Base-by-base conservation (phyloP, 345 rosid genomes). In the Murraya paniculata region DNA sequence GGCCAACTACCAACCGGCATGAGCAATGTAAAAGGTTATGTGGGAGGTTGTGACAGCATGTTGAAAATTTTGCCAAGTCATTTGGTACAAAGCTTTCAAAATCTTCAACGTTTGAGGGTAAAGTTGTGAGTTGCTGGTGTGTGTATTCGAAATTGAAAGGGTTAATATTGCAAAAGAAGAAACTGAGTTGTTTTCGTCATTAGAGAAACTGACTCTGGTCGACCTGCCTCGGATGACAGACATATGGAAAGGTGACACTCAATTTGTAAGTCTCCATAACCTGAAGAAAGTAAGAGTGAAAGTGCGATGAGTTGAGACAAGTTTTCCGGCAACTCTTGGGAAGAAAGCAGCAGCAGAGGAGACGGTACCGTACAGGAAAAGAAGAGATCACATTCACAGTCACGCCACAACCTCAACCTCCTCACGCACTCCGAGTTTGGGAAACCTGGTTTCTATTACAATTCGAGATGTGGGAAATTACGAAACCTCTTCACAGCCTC, bases 11-110 rank as follows among this genome's bases (percentile, higher is more conserved):
- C 58, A 61, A n/a, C 9, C 21, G 16, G 21, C 38, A 41, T 74
- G 2, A 0, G 38, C 10, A 61, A 74, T 0, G 18, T 74, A 38
- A 61, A 24, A 1, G 1, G 5, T 9, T 0, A 1, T 0, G 6
- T 74, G 1, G 0, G 0, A 0, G 0, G 0, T 0, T 60, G 69
- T 31, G 0, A 0, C 36, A 16, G 9, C 0, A 18, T 60, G 25
- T 8, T 27, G 27, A 60, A 9, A 25, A 74, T 74, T 41, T 24
- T 61, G 7, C 19, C 77, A 41, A 18, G 35, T 25, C 6, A 74
- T 39, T 61, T 28, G 69, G 6, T 5, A 19, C 56, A 18, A 35
- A 39, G 67, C 25, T 19, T 61, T 14, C 38, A 19, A 45, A 74
- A 30, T 8, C 76, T 73, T 9, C 56, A 73, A 73, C 4, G 4